phyloP scores from a whole-genome alignment of 169 alveolate genomes.

The Cryptosporidium tyzzeri region DNA sequence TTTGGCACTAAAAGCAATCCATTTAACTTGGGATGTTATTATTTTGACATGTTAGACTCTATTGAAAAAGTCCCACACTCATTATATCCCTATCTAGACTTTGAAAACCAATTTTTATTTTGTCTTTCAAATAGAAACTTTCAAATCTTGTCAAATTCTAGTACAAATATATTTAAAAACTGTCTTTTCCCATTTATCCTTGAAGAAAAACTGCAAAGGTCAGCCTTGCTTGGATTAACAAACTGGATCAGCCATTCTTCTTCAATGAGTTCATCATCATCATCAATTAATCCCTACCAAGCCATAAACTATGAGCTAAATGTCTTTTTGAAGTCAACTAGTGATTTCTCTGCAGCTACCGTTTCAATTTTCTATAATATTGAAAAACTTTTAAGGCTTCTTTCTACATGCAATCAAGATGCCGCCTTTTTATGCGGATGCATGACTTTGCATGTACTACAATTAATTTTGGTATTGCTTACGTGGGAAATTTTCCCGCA shows the following conservation, averaged over 20 bases:
- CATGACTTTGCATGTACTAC: conserved; percentile 32
- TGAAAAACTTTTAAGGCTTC: background rate
- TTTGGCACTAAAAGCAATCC: conserved; percentile 15
- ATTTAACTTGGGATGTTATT: conserved; percentile 29
- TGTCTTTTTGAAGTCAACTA: conserved; percentile 9
- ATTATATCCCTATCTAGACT: conserved; percentile 38
- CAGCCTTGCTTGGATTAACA: conserved; percentile 21
- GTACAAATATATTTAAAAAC: background rate
- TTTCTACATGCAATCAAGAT: background rate
- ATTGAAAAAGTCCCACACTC: conserved; percentile 37
- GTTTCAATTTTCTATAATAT: conserved; percentile 1
- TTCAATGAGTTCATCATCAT: conserved; percentile 11
- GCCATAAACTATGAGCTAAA: conserved; percentile 27
- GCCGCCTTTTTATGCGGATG: conserved; percentile 13
- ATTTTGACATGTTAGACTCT: conserved; percentile 54
- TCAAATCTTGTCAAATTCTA: conserved; percentile 36
- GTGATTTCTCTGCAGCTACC: background rate
- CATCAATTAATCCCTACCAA: conserved; percentile 11
- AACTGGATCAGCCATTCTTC: conserved; percentile 59
- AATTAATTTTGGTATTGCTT: conserved; percentile 19
- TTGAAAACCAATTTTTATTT: conserved; percentile 51
- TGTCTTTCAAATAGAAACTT: conserved; percentile 41
- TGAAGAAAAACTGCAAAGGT: conserved; percentile 17
- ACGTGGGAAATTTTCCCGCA: conserved; percentile 41
- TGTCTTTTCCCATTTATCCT: conserved; percentile 21